phyloP scores from a whole-genome alignment of 176 grass and related monocot species.

The Sorghum bicolor region Sorghum_bicolor_NCBIv3 NC_012879.2:54225501-54226000 shows the following conservation, averaged over 20 bases:
- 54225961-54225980: constrained; percentile 1
- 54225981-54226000: neutral
- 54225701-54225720: constrained; percentile 29
- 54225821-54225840: constrained; percentile 35
- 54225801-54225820: neutral
- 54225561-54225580: constrained; percentile 8
- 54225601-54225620: constrained; percentile 8
- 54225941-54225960: constrained; percentile 9
- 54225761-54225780: constrained; percentile 11
- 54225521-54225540: neutral
- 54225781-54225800: constrained; percentile 6
- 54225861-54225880: neutral
- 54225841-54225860: constrained; percentile 21
- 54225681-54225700: neutral
- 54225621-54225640: constrained; percentile 36
- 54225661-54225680: neutral
- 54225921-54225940: neutral
- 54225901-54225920: constrained; percentile 44
- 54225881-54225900: constrained; percentile 42
- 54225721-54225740: constrained; percentile 23
- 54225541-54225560: neutral
- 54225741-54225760: constrained; percentile 27
- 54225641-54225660: constrained; percentile 25
- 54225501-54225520: neutral
- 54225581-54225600: neutral